Percentiles rank a stretch among this genome's conserved stretches.
Conservation (phyloP, 768 basidiomycete species). For the Russula foetens region DNA sequence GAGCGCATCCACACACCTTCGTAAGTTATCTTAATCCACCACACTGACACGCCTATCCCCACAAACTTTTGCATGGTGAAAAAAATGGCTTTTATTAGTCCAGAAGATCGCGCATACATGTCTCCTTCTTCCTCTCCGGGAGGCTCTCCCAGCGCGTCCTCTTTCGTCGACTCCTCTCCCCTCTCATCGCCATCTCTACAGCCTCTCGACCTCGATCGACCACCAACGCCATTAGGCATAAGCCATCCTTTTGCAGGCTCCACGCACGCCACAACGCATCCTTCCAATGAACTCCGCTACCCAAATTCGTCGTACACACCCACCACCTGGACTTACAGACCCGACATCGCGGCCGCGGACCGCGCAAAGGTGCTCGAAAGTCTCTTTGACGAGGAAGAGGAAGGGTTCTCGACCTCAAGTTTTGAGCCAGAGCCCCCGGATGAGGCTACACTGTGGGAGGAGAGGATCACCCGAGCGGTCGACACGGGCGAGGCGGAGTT, state of each 20-base stretch:
- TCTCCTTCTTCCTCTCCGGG: constrained; percentile 15
- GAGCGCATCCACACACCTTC: not conserved
- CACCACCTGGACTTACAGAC: constrained; percentile 7
- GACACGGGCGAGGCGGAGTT: constrained; percentile 13
- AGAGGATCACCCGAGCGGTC: constrained; percentile 9
- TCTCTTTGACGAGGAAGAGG: constrained; percentile 13
- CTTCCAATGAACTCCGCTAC: constrained; percentile 15
- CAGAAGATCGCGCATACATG: constrained; percentile 18
- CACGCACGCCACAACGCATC: constrained; percentile 10
- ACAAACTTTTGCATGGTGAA: not conserved
- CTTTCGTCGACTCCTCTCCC: constrained; percentile 12
- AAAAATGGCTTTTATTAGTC: constrained; percentile 9
- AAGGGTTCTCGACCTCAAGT: not conserved
- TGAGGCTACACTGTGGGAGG: constrained; percentile 9
- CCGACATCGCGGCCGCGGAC: not conserved
- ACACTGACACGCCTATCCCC: not conserved
- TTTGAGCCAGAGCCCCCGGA: constrained; percentile 8
- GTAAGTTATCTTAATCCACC: not conserved
- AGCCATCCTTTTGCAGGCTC: constrained; percentile 12
- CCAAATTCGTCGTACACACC: constrained; percentile 9
- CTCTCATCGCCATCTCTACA: constrained; percentile 7
- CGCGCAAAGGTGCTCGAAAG: constrained; percentile 2
- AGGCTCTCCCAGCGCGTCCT: constrained; percentile 9
- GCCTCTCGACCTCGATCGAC: constrained; percentile 12
- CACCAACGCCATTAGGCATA: constrained; percentile 2